Conservation (phyloP, 2,329 filamentous ascomycete species). For the Cercospora brassicicola region DNA sequence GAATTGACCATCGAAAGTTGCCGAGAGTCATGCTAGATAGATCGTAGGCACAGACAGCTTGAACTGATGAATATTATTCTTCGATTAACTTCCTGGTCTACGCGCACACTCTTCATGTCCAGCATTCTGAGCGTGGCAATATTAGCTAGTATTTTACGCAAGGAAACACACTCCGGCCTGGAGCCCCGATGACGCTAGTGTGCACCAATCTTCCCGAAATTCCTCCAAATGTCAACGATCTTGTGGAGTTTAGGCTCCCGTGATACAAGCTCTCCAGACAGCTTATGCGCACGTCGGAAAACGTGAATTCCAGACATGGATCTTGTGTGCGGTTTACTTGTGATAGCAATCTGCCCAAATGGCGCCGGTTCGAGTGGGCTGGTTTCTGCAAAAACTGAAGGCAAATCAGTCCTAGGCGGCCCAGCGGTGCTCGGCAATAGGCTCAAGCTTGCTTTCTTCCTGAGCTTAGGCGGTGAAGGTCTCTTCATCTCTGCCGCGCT, state of each 20-base stretch:
- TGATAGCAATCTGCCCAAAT: not conserved
- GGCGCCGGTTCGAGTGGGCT: not conserved
- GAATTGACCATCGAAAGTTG: not conserved
- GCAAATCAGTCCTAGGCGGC: not conserved
- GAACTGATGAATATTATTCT: not conserved
- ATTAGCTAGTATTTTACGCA: not conserved
- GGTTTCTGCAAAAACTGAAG: not conserved
- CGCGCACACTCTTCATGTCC: not conserved
- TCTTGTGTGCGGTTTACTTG: not conserved
- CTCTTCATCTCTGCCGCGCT: not conserved
- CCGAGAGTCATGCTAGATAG: not conserved
- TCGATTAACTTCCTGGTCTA: not conserved
- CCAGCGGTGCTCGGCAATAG: not conserved
- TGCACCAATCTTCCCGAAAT: not conserved
- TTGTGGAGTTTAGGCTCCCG: not conserved
- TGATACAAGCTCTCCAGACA: not conserved
- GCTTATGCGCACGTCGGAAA: not conserved
- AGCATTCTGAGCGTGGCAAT: not conserved
- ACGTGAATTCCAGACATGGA: not conserved
- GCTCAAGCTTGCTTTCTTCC: not conserved
- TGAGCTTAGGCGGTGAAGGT: not conserved
- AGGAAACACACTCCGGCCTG: not conserved
- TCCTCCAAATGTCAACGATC: conserved; percentile 7
- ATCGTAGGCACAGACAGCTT: not conserved
- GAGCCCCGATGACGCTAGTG: not conserved